Evolutionary conservation across 495 filamentous ascomycete genomes (phyloP).

Genomic region (Podospora sp.): DNA sequence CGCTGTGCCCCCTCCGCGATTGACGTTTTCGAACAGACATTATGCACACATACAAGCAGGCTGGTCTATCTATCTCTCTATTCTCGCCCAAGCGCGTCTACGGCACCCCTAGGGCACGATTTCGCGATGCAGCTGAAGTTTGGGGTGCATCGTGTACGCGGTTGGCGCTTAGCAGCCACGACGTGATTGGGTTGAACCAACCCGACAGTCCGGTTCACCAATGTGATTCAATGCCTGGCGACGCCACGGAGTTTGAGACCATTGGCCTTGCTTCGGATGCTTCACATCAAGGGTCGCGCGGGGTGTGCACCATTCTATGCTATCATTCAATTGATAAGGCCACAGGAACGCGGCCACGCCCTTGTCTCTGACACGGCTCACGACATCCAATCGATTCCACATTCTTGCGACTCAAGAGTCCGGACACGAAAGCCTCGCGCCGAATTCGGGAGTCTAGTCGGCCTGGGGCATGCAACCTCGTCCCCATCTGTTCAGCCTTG

Average conservation of each 20-base stretch:
- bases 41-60: too few species aligned
- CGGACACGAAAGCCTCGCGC: not conserved
- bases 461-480: not conserved
- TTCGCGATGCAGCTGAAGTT: not conserved
- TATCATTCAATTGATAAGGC: constrained; percentile 5
- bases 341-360: not conserved
- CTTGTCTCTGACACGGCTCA: constrained; percentile 6
- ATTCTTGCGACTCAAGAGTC: not conserved
- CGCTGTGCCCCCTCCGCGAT: too few species aligned
- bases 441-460: not conserved
- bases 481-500: not conserved
- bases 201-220: constrained; percentile 7
- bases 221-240: not conserved
- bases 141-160: constrained; percentile 14
- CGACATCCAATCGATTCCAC: constrained; percentile 12
- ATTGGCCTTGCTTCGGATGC: not conserved
- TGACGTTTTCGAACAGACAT: too few species aligned
- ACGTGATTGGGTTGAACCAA: not conserved
- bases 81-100: not conserved
- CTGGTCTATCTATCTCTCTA: too few species aligned
- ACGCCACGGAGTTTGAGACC: constrained; percentile 10
- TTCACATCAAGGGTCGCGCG: not conserved
- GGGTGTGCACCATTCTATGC: not conserved
- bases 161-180: constrained; percentile 16
- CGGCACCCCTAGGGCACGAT: not conserved